Base-by-base conservation (phyloP, 306 rosid species). In the Albizia julibrissin region DNA sequence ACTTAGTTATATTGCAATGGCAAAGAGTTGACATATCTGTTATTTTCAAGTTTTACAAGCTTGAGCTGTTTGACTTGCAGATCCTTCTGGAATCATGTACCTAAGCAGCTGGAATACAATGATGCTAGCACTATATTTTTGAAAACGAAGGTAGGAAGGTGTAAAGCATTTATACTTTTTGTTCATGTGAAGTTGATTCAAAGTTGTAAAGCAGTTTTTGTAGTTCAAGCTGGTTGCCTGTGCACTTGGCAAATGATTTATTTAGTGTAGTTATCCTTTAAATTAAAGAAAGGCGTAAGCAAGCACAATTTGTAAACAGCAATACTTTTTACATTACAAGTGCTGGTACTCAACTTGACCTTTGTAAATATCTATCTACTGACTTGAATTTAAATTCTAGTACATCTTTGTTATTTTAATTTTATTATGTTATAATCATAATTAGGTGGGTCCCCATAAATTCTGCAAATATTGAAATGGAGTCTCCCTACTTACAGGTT, bases 1-100 rank as follows among this genome's bases (percentile, higher is more conserved):
- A 3, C 40, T 34, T 15, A 14, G 34, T 34, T n/a, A 33, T 11
- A 11, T 10, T 73, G 44, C 39, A 74, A 24, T 50, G 19, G 64
- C 34, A 47, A 27, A 39, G 34, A 59, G 7, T 2, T 73, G 77
- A 31, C 11, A 31, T 49, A 39, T 33, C 0, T 31, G 14, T 74
- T 21, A 56, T 56, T 56, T 56, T 56, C 62, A 56, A n/a, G 47
- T 11, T 62, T 62, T 27, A 27, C n/a, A 66, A 42, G 74, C 74
- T 69, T 50, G 21, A 74, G 47, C 24, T 47, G 44, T 52, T 52
- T 74, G 29, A 52, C 27, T 34, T 74, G 78, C 67, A 54, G 67
- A 39, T 34, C 22, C 31, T 74, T 56, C 8, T n/a, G 26, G 8
- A 37, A 13, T 19, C 26, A 47, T 44, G 27, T 58, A 58, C 5